A percentile compares a stretch with the other conserved stretches of the same genome.
Conservation (phyloP, 208 protist genomes). For the Tritrichomonas foetus region DNA sequence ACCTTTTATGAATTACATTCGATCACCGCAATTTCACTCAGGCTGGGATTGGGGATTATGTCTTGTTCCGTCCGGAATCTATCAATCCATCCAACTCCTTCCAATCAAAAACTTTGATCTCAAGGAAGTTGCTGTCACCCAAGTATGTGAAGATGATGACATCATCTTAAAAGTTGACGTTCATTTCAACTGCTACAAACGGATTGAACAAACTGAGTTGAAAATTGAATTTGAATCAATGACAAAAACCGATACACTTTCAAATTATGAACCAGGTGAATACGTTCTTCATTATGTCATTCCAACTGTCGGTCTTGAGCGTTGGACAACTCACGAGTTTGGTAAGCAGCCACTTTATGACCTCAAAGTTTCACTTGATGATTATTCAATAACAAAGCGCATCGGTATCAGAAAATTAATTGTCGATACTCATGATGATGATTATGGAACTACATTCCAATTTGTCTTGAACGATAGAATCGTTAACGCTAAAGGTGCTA, state of each 20-base stretch:
- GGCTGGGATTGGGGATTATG: slow-evolving; percentile 50
- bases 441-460: slow-evolving; percentile 50
- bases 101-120: not conserved
- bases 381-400: not conserved
- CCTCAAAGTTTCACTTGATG: not conserved
- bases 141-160: too few species aligned
- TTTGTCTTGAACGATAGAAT: slow-evolving; percentile 58
- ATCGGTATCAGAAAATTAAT: slow-evolving; percentile 41
- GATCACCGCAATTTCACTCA: slow-evolving; percentile 43
- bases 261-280: too few species aligned
- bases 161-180: too few species aligned
- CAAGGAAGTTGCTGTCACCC: too few species aligned
- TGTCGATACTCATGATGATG: not conserved
- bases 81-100: not conserved
- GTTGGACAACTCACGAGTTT: not conserved
- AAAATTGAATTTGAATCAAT: too few species aligned
- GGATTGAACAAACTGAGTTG: too few species aligned
- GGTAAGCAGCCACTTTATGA: slow-evolving; percentile 1
- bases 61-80: slow-evolving; percentile 41
- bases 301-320: not conserved
- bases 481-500: slow-evolving; percentile 63
- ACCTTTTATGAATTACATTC: slow-evolving; percentile 11
- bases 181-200: too few species aligned
- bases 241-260: too few species aligned
- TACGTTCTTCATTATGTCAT: not conserved